Percentiles rank a stretch among this genome's conserved stretches.
phyloP scores from a whole-genome alignment of 164 flowering plant species.

The Dillenia suffruticosa region DNA sequence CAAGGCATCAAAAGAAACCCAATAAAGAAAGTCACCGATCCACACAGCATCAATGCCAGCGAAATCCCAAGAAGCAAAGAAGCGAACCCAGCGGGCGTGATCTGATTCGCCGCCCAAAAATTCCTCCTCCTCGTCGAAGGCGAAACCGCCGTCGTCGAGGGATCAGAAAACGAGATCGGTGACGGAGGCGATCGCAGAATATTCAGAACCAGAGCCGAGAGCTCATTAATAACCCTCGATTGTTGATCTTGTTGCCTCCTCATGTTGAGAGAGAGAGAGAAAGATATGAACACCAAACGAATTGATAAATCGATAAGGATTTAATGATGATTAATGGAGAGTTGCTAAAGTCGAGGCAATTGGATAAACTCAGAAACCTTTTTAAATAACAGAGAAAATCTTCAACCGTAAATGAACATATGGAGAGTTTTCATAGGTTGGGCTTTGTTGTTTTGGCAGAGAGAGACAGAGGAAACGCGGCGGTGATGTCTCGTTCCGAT shows the following conservation, averaged over 20 bases:
- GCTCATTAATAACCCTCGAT: conserved; percentile 64
- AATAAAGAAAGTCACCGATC: conserved; percentile 87
- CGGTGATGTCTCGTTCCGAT: no score
- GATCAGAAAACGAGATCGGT: conserved; percentile 27
- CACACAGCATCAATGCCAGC: conserved; percentile 84
- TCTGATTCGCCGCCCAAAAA: conserved; percentile 23
- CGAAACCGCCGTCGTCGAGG: conserved; percentile 8
- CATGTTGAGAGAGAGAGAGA: conserved; percentile 15
- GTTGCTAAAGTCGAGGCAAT: conserved; percentile 31
- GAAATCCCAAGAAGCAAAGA: conserved; percentile 84
- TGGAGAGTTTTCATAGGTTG: no score
- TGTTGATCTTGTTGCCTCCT: conserved; percentile 53
- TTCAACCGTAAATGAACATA: no score
- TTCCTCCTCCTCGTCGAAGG: conserved; percentile 13
- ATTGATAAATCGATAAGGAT: no score
- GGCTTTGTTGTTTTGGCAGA: no score
- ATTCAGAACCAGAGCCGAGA: conserved; percentile 54
- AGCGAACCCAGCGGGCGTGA: conserved; percentile 80
- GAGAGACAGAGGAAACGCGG: no score
- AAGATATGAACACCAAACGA: no score
- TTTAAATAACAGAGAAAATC: no score
- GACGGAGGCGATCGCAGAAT: conserved; percentile 58
- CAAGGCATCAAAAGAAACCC: conserved; percentile 97
- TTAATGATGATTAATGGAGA: neutral
- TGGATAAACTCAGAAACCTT: conserved; percentile 24